Base-by-base conservation (phyloP, 495 filamentous ascomycete species). In the Trichoderma orchidacearum region DNA sequence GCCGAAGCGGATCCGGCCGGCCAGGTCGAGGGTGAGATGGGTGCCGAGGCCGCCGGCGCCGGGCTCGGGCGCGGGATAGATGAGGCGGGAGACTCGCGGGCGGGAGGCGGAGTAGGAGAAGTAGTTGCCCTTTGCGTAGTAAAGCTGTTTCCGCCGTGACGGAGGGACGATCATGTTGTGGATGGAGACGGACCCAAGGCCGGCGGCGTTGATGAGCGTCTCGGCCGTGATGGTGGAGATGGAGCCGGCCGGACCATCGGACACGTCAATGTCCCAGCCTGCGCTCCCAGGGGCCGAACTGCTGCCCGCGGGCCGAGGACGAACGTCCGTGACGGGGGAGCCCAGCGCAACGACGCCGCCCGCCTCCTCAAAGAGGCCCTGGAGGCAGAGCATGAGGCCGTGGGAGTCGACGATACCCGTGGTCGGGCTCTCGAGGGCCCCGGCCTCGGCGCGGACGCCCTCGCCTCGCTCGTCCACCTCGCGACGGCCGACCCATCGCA, bases 401-500 rank as follows among this genome's bases (percentile, higher is more conserved):
- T 98, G 94, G 13, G 82, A 88, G 66, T 97, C 91, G 2, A 98
- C 76, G 34, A 98, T 98, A 0, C 93, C 93, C 0, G 92, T 96
- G 0, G 81, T 84, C 1, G 84, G 81, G 52, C 82, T 87, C 71
- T 95, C 90, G 18, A 97, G 76, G 1, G 92, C 80, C 11, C 88
- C 93, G 0, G 77, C 76, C 28, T 75, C 69, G 11, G 95, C 89
- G 18, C 78, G 75, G 17, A 95, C 86, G n/a, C 53, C 53, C 32
- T 55, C 53, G 3, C 53, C 53, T 0, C 25, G n/a, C 30, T 34
- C 23, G 13, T 79, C 79, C 0, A 94, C 91, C 65, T 97, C 92
- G 2, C 79, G 70, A 0, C 65, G 60, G 8, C 75, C 65, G 23
- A 97, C 64, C 67, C 89, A 87, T 28, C 81, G 77, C 27, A 85